phyloP scores from a whole-genome alignment of 2,329 filamentous ascomycete genomes.

The Teratosphaeriaceae sp. region DNA sequence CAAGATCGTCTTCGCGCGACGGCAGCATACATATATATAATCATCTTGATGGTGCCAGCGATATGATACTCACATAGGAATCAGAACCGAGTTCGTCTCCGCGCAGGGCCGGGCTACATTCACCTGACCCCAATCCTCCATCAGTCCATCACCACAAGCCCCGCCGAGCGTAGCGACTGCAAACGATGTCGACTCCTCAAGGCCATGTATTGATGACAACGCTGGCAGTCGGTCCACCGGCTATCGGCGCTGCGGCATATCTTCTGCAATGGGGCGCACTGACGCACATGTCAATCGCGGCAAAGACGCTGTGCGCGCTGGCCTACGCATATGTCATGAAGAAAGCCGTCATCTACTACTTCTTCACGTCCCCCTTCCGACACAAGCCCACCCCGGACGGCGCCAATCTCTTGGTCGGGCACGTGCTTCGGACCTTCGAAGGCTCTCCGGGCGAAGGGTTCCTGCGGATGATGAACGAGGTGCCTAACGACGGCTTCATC shows the following conservation, averaged over 20 bases:
- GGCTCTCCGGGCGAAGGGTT: conserved; percentile 29
- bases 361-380: conserved; percentile 33
- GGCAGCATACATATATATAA: no score
- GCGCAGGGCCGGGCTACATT: no score
- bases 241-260: neutral
- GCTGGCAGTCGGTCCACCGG: neutral
- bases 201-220: neutral
- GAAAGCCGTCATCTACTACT: conserved; percentile 28
- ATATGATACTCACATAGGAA: no score
- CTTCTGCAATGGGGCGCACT: neutral
- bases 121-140: no score
- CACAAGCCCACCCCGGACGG: conserved; percentile 32
- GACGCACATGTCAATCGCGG: neutral
- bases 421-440: conserved; percentile 30
- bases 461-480: conserved; percentile 31
- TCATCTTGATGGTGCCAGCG: no score
- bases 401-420: conserved; percentile 27
- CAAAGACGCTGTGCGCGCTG: neutral
- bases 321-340: conserved; percentile 9
- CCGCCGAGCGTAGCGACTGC: no score
- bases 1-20: no score
- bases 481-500: conserved; percentile 36
- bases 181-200: neutral
- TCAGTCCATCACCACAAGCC: no score
- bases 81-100: no score